Evolutionary conservation across 2,329 filamentous ascomycete species (phyloP), one percentile per base, ranked within the genome.

Genomic region (Phaeosphaeria sp.): DNA sequence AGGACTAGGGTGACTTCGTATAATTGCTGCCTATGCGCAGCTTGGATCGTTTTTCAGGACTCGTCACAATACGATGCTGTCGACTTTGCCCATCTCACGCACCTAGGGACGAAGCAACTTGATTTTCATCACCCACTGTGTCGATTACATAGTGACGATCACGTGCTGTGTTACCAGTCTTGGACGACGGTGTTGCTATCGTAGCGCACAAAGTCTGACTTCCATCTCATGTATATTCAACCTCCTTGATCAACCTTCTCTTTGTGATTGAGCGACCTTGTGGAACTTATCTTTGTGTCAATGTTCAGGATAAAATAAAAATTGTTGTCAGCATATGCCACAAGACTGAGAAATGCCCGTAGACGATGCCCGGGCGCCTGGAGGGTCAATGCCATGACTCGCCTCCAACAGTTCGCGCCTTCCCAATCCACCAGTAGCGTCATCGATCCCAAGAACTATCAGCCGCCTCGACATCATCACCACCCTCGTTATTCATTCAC

Each of bases 351-450:
- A n/a, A n/a, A n/a, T n/a, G n/a, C n/a, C n/a, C n/a, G n/a, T 18
- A 44, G 42, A 44, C 17, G 3, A 44, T 44, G 42, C 18, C 15
- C 42, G 21, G 42, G 30, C 30, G 15, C 17, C 42, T 22, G n/a
- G n/a, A 30, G 21, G 22, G 17, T 47, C 17, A 11, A 24, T 7
- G 11, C 43, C 22, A 25, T 47, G 45, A 47, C 45, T 47, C 45
- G 45, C 6, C n/a, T 18, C 11, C 45, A 30, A 22, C 45, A 27
- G 30, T 50, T 56, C 48, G 51, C 69, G 64, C 70, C 66, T 72
- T 71, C 63, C 64, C 64, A 44, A 55, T 56, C 65, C 33, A 53
- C 60, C 60, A 53, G 61, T 68, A 62, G 68, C 63, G 48, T 30
- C 30, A n/a, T n/a, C 13, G 20, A 21, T 24, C 22, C 22, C 47